Conservation (phyloP, 108 stramenopile species). For the Nitzschia putrida region DNA sequence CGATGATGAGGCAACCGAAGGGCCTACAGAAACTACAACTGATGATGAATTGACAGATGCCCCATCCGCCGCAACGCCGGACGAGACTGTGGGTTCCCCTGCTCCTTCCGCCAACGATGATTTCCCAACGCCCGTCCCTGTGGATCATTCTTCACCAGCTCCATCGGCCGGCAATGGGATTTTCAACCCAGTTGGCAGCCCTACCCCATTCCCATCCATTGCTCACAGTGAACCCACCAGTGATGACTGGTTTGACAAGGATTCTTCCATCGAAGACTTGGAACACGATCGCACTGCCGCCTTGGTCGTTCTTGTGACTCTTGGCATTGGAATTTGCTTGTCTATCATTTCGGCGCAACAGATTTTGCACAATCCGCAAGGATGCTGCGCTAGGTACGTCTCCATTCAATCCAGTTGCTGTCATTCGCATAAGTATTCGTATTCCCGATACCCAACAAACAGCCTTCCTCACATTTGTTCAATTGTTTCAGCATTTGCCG, state of each 20-base stretch:
- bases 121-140: too few relatives aligned
- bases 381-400: constrained; percentile 60
- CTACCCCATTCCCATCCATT: too few relatives aligned
- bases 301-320: constrained; percentile 32
- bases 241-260: constrained; percentile 4
- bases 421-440: neutral
- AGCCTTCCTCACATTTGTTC: neutral
- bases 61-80: too few relatives aligned
- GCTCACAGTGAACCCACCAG: neutral
- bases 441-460: neutral
- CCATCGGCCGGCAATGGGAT: too few relatives aligned
- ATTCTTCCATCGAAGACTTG: constrained; percentile 38
- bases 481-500: constrained; percentile 52
- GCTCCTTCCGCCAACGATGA: too few relatives aligned
- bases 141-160: too few relatives aligned
- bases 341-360: constrained; percentile 69
- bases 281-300: constrained; percentile 42
- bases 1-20: constrained; percentile 4
- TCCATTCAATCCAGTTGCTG: neutral
- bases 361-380: constrained; percentile 78
- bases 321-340: constrained; percentile 53
- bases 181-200: too few relatives aligned
- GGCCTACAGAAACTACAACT: neutral
- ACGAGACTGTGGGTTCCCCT: too few relatives aligned
- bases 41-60: neutral